Percentiles rank a stretch among this genome's conserved stretches.
These are phyloP conservation scores for Hypoxylon lienhwacheense DNA, from an alignment of 495 filamentous ascomycete species.

Conservation along the genomic window DNA sequence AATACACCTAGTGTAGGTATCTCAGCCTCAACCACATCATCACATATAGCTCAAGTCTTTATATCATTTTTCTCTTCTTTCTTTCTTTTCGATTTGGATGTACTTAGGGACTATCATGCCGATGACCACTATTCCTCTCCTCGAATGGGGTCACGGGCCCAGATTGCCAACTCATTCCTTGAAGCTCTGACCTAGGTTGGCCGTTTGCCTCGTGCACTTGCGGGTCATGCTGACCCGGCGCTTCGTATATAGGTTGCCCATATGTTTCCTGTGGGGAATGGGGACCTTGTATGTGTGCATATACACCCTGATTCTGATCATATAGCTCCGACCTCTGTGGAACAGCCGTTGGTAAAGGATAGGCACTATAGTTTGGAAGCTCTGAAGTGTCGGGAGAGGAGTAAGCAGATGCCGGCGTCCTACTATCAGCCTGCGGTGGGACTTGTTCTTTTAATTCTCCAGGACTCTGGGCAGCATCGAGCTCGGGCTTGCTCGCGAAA, in stretches of 20 bases:
- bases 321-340: conserved; percentile 38
- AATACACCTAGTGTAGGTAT: too few species aligned
- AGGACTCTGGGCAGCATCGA: conserved; percentile 39
- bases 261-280: conserved; percentile 23
- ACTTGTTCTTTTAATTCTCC: conserved; percentile 35
- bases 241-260: conserved; percentile 30
- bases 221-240: conserved; percentile 19
- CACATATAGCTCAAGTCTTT: too few species aligned
- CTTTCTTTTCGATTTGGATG: background rate
- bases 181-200: conserved; percentile 32
- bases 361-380: conserved; percentile 36
- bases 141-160: conserved; percentile 42
- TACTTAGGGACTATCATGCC: conserved; percentile 4
- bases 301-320: conserved; percentile 18
- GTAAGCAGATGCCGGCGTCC: conserved; percentile 46
- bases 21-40: too few species aligned
- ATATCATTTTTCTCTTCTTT: too few species aligned
- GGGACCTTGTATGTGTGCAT: background rate
- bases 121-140: conserved; percentile 43
- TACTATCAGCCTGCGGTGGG: conserved; percentile 31
- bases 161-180: conserved; percentile 44
- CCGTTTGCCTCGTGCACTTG: conserved; percentile 31
- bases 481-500: conserved; percentile 41
- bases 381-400: conserved; percentile 33
- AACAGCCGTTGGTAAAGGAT: conserved; percentile 10